Conservation (phyloP, 495 filamentous ascomycete genomes). For the Xylaria bambusicola region DNA sequence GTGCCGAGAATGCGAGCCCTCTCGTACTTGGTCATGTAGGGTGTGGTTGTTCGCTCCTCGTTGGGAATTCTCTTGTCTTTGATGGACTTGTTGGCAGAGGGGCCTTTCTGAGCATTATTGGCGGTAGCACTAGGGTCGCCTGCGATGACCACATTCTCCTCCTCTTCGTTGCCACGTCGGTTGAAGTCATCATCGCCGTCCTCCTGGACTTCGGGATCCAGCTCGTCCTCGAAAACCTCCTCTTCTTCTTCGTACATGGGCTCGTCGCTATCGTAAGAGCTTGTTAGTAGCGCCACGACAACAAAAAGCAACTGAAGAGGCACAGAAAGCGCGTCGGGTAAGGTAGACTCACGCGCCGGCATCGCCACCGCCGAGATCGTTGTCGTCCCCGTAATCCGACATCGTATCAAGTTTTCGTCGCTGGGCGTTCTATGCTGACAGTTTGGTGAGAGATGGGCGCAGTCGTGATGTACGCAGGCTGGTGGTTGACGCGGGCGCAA, state of each 20-base stretch:
- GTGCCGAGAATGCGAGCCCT: slow-evolving; percentile 89
- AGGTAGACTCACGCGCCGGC: slow-evolving; percentile 34
- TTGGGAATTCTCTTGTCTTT: slow-evolving; percentile 90
- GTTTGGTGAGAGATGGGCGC: not conserved
- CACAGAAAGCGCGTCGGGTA: slow-evolving; percentile 10
- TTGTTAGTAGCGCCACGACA: slow-evolving; percentile 16
- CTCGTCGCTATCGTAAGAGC: slow-evolving; percentile 46
- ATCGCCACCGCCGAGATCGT: slow-evolving; percentile 58
- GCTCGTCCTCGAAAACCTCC: slow-evolving; percentile 33
- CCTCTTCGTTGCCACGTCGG: slow-evolving; percentile 43
- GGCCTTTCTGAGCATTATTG: slow-evolving; percentile 44
- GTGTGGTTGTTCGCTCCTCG: slow-evolving; percentile 87
- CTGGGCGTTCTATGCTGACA: too few relatives aligned
- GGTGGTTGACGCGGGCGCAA: slow-evolving; percentile 2
- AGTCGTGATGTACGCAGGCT: slow-evolving; percentile 15
- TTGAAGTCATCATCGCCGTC: slow-evolving; percentile 61
- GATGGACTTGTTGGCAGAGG: slow-evolving; percentile 52
- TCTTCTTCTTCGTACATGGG: slow-evolving; percentile 54
- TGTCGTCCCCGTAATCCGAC: slow-evolving; percentile 83
- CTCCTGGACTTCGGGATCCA: slow-evolving; percentile 61
- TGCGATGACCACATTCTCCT: slow-evolving; percentile 65
- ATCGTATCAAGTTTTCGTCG: slow-evolving; percentile 54
- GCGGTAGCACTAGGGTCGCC: slow-evolving; percentile 75
- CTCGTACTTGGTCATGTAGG: slow-evolving; percentile 99
- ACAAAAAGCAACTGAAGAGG: slow-evolving; percentile 11